These are phyloP conservation scores for Cladosporium sp. DNA, from an alignment of 2,329 filamentous ascomycete genomes.

Conservation along the genomic window DNA sequence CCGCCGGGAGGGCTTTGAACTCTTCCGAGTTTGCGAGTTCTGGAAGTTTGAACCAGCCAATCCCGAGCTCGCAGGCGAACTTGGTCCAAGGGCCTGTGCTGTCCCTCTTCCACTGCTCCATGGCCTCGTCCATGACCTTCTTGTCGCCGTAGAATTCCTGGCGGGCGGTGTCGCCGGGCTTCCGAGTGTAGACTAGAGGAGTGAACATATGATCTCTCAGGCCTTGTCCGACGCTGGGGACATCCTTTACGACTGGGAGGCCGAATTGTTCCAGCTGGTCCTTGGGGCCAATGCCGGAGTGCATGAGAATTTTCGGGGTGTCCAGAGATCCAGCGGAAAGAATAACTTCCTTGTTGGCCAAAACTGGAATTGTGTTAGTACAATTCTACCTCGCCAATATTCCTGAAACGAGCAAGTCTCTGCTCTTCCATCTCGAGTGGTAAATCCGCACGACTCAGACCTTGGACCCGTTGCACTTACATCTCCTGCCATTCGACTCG, in stretches of 20 bases:
- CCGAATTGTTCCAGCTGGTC: constrained; percentile 35
- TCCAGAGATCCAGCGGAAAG: constrained; percentile 66
- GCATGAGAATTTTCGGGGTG: constrained; percentile 63
- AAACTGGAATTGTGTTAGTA: neutral
- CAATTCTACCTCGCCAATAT: too few relatives aligned
- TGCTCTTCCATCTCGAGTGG: too few relatives aligned
- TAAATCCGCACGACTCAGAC: too few relatives aligned
- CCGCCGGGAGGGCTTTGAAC: constrained; percentile 45
- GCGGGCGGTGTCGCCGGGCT: neutral
- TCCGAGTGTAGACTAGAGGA: constrained; percentile 6
- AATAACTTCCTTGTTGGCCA: constrained; percentile 49
- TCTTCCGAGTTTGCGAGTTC: constrained; percentile 36
- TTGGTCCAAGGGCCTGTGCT: constrained; percentile 5
- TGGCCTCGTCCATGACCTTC: constrained; percentile 6
- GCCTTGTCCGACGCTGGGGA: constrained; percentile 1
- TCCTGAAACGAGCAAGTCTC: too few relatives aligned
- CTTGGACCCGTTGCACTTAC: neutral
- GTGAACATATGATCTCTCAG: constrained; percentile 10
- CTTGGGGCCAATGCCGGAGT: constrained; percentile 62
- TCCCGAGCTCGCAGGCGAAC: constrained; percentile 7
- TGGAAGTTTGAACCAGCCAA: constrained; percentile 38
- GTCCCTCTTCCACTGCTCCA: constrained; percentile 8
- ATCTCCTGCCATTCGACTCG: constrained; percentile 25
- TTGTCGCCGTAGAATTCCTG: constrained; percentile 8
- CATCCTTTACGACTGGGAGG: constrained; percentile 4